These are phyloP conservation scores for Thecamonas trahens DNA, from an alignment of 78 protist genomes.

Conservation along the genomic window DNA sequence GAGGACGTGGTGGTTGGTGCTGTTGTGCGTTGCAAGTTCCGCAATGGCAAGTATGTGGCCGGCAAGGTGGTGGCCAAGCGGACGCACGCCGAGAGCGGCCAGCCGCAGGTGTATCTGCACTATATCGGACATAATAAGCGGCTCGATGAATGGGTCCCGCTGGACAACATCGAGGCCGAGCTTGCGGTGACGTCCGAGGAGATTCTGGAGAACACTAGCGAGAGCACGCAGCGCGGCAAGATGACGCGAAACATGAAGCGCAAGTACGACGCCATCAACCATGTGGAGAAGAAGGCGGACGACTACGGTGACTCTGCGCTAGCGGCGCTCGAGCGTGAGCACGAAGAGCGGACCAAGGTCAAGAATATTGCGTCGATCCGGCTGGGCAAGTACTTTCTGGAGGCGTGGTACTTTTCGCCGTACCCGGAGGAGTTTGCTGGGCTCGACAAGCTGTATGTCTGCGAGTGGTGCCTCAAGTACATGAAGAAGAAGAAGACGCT, in stretches of 20 bases:
- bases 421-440: constrained; percentile 83
- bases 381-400: constrained; percentile 75
- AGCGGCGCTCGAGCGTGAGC: constrained; percentile 69
- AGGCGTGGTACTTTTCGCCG: constrained; percentile 93
- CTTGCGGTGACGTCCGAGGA: too few species aligned
- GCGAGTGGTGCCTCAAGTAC: constrained; percentile 89
- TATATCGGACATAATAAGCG: too few species aligned
- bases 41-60: too few species aligned
- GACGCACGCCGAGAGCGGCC: too few species aligned
- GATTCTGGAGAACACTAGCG: too few species aligned
- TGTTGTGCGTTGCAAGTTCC: too few species aligned
- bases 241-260: constrained; percentile 1
- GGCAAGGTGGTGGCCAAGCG: too few species aligned
- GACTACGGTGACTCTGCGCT: constrained; percentile 23
- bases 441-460: constrained; percentile 63
- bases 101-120: too few species aligned
- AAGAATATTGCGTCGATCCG: constrained; percentile 74
- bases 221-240: too few species aligned
- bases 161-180: too few species aligned
- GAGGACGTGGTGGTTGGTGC: too few species aligned
- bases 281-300: not conserved
- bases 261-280: not conserved
- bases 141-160: too few species aligned
- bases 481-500: constrained; percentile 63
- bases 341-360: constrained; percentile 82